Evolutionary conservation across 495 filamentous ascomycete species (phyloP).

Genomic region (Annulohypoxylon maeteangense): DNA sequence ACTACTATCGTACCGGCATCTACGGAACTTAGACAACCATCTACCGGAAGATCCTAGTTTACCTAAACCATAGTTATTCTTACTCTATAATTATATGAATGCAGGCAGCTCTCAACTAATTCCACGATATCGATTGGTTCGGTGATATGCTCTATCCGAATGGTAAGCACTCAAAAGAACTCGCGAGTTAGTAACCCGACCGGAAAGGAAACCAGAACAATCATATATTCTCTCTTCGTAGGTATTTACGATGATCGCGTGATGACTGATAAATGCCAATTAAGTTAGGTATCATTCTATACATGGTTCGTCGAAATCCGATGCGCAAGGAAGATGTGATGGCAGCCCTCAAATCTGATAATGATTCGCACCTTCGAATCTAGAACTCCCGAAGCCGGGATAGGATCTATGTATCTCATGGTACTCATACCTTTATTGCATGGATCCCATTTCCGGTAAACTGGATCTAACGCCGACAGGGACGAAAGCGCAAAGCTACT

Average conservation of each 20-base stretch:
- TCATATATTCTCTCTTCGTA: not conserved
- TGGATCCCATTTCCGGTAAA: slow-evolving; percentile 27
- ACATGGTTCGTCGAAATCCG: slow-evolving; percentile 1
- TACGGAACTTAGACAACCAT: not conserved
- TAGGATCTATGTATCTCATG: slow-evolving; percentile 23
- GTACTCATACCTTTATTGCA: slow-evolving; percentile 31
- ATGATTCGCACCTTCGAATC: slow-evolving; percentile 17
- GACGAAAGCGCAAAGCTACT: not conserved
- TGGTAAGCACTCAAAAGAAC: not conserved
- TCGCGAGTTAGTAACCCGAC: slow-evolving; percentile 23
- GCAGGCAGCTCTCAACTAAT: not conserved
- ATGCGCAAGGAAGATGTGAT: slow-evolving; percentile 16
- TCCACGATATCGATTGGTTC: slow-evolving; percentile 18
- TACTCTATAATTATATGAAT: slow-evolving; percentile 5
- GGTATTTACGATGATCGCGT: slow-evolving; percentile 25
- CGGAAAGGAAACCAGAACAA: slow-evolving; percentile 17
- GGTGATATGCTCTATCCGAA: slow-evolving; percentile 8
- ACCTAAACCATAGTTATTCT: slow-evolving; percentile 10
- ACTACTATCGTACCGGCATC: slow-evolving; percentile 5
- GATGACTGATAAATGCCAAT: slow-evolving; percentile 24
- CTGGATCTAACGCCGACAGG: slow-evolving; percentile 19
- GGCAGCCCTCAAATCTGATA: slow-evolving; percentile 22
- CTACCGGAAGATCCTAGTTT: not conserved
- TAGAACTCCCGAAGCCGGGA: slow-evolving; percentile 41
- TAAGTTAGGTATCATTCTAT: slow-evolving; percentile 28